Base-by-base conservation (phyloP, 768 basidiomycete species). In the Auricularia sp. region DNA sequence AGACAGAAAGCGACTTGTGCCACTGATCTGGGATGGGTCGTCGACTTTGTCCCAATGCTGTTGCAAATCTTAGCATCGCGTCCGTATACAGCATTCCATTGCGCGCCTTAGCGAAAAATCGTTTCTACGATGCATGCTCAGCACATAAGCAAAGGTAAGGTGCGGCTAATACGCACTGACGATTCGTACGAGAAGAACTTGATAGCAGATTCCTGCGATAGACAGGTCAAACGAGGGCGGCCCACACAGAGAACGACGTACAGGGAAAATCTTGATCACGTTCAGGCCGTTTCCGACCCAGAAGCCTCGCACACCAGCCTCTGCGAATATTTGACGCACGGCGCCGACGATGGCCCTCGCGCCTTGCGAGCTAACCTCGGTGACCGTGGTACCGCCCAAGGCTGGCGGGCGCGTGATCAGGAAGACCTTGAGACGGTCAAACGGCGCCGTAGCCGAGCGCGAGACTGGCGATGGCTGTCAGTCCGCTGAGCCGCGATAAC, bases 121-220 rank as follows among this genome's bases (percentile, higher is more conserved):
- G 89, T 90, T 98, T 99, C 93, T 95, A 72, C 62, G 64, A 18
- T 56, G 66, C 14, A 70, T 62, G 39, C 39, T 43, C 18, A 36
- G 58, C 42, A 43, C 67, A 51, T 69, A 64, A 36, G 36, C 53
- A 66, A 6, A 29, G 14, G 18, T 29, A 29, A 8, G 23, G 11
- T 8, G 34, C 21, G 66, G 66, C 53, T 39, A 68, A 62, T 70
- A 66, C 88, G 75, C 70, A 94, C 93, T 63, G 93, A 87, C 64
- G 91, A 88, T 76, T 98, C 97, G 74, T 98, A 98, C 3, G 91
- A 75, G 69, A 95, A 87, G 79, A 99, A 98, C 76, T 98, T 98
- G 82, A 98, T 97, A 34, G 97, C 97, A 59, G 93, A 98, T 79
- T 98, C 96, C 74, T 70, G 29, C 7, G n/a, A 54, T 36, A 39